Base-by-base conservation (phyloP, 306 rosid species). In the Rubus parviflorus region DNA sequence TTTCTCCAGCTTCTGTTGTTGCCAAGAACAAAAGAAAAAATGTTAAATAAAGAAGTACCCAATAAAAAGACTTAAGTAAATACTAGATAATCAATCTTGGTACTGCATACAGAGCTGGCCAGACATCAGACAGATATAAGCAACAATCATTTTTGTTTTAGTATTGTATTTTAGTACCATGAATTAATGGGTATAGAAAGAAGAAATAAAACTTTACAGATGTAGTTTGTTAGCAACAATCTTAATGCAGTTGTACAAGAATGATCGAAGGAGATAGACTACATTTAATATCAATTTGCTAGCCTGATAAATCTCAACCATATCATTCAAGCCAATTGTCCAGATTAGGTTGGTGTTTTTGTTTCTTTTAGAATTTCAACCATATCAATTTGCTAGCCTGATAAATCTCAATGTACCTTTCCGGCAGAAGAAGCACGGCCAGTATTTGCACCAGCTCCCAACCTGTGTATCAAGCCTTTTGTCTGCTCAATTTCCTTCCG, bases 371-470 rank as follows among this genome's bases (percentile, higher is more conserved):
- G 38, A 22, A 75, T 14, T 74, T 67, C 52, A 69, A 23, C 8
- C 14, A 38, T 0, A 41, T 38, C 42, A 12, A 16, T 11, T 40
- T 20, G 12, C 58, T 46, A 71, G 74, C 65, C 63, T 15, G n/a
- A 25, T 58, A 54, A 76, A 54, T 22, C 51, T 75, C 41, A 66
- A 45, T 3, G 57, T 88, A 95, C 98, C 97, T 92, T 95, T 82
- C 85, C 98, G 48, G 98, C 98, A 62, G 98, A 38, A 66, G 98
- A 92, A 67, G 98, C 98, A 80, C 98, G 91, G 15, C 98, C 97
- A 5, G 98, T 90, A 87, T 91, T 95, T 67, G 90, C 97, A 64
- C 98, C 97, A 66, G 98, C 97, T 8, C 98, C 93, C 86, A 95
- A 82, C 82, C 98, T 87, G 53, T 48, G 86, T 64, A 95, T 92